Conservation (phyloP, 148 eudicot genomes). For the Persicaria tinctoria region DNA sequence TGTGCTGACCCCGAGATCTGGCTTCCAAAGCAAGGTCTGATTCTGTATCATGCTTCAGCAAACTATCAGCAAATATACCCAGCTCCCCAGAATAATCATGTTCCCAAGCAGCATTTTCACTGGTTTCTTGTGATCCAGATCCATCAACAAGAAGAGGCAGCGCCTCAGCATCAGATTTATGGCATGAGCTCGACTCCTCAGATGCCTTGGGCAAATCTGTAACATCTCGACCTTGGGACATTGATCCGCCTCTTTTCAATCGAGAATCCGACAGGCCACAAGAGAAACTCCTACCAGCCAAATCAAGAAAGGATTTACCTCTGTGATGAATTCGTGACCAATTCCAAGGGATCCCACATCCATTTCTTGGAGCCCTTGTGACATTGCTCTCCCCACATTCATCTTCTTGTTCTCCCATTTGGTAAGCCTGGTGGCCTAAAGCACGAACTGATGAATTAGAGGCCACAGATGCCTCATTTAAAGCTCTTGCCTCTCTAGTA, state of each 20-base stretch:
- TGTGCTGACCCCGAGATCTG: conserved; percentile 42
- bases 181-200: conserved; percentile 49
- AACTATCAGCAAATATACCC: conserved; percentile 71
- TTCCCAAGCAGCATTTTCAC: conserved; percentile 66
- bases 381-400: conserved; percentile 42
- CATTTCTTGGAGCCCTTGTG: conserved; percentile 54
- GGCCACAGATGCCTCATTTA: conserved; percentile 66
- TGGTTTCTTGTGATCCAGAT: conserved; percentile 53
- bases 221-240: conserved; percentile 28
- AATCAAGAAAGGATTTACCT: conserved; percentile 83
- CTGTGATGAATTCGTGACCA: conserved; percentile 91
- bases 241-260: conserved; percentile 42
- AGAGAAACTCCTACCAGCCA: conserved; percentile 86
- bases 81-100: conserved; percentile 98
- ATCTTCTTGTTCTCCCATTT: conserved; percentile 24
- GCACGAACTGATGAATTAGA: conserved; percentile 76
- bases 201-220: conserved; percentile 38
- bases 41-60: conserved; percentile 52
- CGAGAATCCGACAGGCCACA: conserved; percentile 88
- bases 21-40: conserved; percentile 79
- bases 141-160: conserved; percentile 71
- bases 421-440: conserved; percentile 29
- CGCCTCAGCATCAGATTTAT: conserved; percentile 56
- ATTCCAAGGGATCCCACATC: conserved; percentile 89
- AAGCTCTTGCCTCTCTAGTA: conserved; percentile 32